Conservation (phyloP, 2,329 filamentous ascomycete species). For the Aschersonia sp. region DNA sequence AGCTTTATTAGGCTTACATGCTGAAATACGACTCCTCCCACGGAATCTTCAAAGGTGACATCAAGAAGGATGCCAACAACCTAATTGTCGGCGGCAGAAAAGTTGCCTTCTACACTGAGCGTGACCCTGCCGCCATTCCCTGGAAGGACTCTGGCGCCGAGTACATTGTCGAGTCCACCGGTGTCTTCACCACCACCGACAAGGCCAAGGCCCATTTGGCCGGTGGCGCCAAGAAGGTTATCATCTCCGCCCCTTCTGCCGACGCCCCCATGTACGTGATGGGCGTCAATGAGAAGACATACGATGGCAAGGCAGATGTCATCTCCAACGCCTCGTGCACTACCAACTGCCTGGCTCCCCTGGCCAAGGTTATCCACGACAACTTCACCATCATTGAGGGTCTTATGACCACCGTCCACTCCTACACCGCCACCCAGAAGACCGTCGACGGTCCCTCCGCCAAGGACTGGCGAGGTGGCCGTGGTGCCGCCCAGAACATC, state of each 20-base stretch:
- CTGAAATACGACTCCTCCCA: conserved; percentile 98
- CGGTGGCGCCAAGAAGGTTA: conserved; percentile 95
- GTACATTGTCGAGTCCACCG: conserved; percentile 95
- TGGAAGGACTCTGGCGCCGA: conserved; percentile 77
- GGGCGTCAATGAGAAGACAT: conserved; percentile 92
- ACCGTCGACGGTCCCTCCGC: conserved; percentile 92
- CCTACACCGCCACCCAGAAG: conserved; percentile 99
- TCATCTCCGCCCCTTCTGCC: conserved; percentile 81
- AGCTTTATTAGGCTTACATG: conserved; percentile 70
- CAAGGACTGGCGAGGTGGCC: conserved; percentile 99
- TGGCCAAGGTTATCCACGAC: conserved; percentile 98
- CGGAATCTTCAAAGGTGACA: conserved; percentile 87
- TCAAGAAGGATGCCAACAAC: conserved; percentile 55
- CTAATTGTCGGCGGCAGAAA: conserved; percentile 88
- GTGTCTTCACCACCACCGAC: conserved; percentile 97
- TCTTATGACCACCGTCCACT: conserved; percentile 99
- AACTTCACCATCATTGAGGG: conserved; percentile 96
- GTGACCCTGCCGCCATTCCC: conserved; percentile 78
- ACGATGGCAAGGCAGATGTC: conserved; percentile 81
- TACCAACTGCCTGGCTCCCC: conserved; percentile 98
- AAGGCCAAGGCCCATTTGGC: conserved; percentile 91
- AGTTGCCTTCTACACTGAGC: conserved; percentile 88
- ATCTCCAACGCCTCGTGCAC: conserved; percentile 99
- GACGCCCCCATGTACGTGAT: conserved; percentile 99
- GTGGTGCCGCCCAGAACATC: conserved; percentile 98